A percentile compares a stretch with the other conserved stretches of the same genome.
Conservation (phyloP, 2,329 filamentous ascomycete genomes). For the Arthrobotrys sphaeroides region DNA sequence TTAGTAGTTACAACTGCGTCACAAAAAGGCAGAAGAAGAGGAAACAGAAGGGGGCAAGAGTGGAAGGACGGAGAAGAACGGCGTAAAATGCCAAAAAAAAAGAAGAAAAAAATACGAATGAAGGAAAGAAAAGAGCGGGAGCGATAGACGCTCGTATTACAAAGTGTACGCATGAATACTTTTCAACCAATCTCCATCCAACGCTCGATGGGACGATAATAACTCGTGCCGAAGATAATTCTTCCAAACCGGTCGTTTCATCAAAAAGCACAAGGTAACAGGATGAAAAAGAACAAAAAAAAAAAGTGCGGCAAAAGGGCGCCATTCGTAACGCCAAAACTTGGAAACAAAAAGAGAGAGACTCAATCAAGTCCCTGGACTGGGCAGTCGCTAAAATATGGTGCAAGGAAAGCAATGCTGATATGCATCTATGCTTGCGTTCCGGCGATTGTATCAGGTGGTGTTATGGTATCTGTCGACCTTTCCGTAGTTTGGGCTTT, state of each 20-base stretch:
- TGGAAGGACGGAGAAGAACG: neutral
- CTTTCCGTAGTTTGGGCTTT: slow-evolving; percentile 13
- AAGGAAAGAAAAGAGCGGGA: neutral
- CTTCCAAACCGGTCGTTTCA: neutral
- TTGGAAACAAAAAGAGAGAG: neutral
- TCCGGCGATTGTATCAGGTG: slow-evolving; percentile 22
- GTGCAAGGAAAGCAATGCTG: neutral
- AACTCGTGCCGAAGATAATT: neutral
- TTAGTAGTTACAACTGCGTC: neutral
- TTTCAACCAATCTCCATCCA: neutral
- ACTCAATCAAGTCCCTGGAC: neutral
- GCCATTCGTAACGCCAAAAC: slow-evolving; percentile 20
- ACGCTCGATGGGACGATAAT: neutral
- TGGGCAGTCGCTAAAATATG: neutral
- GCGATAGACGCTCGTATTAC: neutral
- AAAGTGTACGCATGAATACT: slow-evolving; percentile 2
- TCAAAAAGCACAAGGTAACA: neutral
- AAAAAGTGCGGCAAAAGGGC: neutral
- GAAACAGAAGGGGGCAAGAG: too few species aligned
- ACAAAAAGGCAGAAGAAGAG: neutral
- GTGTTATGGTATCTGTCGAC: neutral
- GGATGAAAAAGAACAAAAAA: too few species aligned
- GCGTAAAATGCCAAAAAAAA: neutral
- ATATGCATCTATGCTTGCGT: neutral
- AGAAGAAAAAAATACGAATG: neutral